Evolutionary conservation across 169 alveolate genomes (phyloP), one percentile per base, ranked within the genome.

Genomic region (Cryptosporidium muris): DNA sequence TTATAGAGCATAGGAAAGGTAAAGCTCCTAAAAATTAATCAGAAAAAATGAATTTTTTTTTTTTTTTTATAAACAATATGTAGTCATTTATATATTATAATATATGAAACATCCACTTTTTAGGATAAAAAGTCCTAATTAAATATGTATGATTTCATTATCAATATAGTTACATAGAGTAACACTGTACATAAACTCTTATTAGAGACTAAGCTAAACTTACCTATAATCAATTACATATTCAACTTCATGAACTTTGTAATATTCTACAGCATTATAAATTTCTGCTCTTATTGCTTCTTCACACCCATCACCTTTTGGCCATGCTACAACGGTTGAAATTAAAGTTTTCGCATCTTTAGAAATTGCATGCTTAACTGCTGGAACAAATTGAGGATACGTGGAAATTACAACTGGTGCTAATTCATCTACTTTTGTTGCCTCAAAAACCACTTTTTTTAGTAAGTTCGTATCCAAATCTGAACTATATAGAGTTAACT

Each of bases 241-340:
- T 58, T 74, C 85, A 25, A 74, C 64, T 43, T 74, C 85, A 74
- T 74, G 85, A 40, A 54, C 85, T 48, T 74, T 74, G 67, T 74
- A 74, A 58, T 74, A 74, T 16, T 62, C 85, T 4, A 74, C 49
- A 16, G 85, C 85, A 58, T 74, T 74, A 49, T 47, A 74, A 43
- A 74, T 74, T 43, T 74, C 85, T 1, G 85, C 85, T 58, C 60
- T 68, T 37, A 74, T 74, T 9, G 85, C 85, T 43, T 74, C 85
- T 12, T 66, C 47, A 16, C 85, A 74, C n/a, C 85, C 85, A 45
- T 74, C 85, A 40, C 85, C 85, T 74, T 60, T 74, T 40, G 85
- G 85, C 85, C 85, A 74, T 11, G 85, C 85, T 2, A 74, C 68
- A 58, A 74, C 85, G 11, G 85, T 74, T 7, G 85, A 74, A 16